Conservation (phyloP, 176 grass and related monocot genomes). For the Panicum miliaceum region DNA sequence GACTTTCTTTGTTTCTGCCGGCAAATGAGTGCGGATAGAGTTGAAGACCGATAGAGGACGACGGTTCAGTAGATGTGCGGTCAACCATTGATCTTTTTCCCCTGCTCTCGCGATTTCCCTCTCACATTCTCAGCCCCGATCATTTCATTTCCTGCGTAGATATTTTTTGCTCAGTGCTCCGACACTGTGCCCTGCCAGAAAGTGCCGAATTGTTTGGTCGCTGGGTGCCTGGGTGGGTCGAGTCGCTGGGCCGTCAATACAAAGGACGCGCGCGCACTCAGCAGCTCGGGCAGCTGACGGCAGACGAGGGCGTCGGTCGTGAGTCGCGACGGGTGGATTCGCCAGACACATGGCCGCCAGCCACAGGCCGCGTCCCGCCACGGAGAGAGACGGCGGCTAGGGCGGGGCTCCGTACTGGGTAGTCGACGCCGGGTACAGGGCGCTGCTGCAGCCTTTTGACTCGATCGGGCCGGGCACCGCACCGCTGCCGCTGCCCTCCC, state of each 20-base stretch:
- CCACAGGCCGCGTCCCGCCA: neutral
- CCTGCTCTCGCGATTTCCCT: neutral
- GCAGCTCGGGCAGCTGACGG: neutral
- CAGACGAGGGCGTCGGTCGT: neutral
- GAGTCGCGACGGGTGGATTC: neutral
- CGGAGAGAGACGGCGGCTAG: slow-evolving; percentile 2
- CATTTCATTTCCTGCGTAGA: neutral
- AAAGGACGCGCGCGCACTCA: neutral
- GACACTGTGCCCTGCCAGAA: no score
- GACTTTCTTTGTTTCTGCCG: neutral
- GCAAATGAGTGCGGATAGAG: neutral
- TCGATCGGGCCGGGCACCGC: slow-evolving; percentile 24
- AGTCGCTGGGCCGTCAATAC: slow-evolving; percentile 41
- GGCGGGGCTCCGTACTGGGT: slow-evolving; percentile 24
- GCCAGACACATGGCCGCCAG: slow-evolving; percentile 29
- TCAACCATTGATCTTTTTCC: neutral
- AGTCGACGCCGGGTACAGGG: slow-evolving; percentile 5
- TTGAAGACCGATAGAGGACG: neutral
- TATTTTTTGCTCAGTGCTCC: neutral
- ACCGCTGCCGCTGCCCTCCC: neutral
- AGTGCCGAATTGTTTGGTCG: no score
- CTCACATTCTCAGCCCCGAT: neutral
- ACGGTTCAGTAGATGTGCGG: neutral
- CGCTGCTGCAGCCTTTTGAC: slow-evolving; percentile 42
- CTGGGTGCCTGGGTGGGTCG: neutral